Base-by-base conservation (phyloP, 257 asterid species). In the Marsdenia floribunda region DNA sequence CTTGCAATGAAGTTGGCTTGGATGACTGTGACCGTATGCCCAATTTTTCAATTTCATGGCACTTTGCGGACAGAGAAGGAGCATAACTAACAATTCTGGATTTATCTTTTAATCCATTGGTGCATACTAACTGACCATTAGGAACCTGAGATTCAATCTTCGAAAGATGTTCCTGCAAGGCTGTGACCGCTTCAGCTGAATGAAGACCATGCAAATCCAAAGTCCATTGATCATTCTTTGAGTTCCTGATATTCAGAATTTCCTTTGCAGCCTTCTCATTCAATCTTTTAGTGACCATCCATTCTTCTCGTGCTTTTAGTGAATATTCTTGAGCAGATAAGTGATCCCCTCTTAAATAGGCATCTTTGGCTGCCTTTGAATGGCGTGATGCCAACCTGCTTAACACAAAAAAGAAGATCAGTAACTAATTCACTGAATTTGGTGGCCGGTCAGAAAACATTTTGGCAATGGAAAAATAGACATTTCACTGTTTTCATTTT, bases 201-300 rank as follows among this genome's bases (percentile, higher is more conserved):
- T 94, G 97, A 77, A 94, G 96, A 78, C 99, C 99, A 85, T 94
- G 99, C 81, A 94, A 86, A 82, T 94, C 99, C 84, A 94, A 70
- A 73, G 90, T 89, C 96, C 96, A 90, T 35, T 46, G 33, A 80
- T 94, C 97, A 83, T 89, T 94, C 70, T 83, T 77, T 70, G 74
- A 29, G 75, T 94, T 94, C 85, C 90, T 87, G 71, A 83, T 22
- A 22, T 76, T 78, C 80, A 94, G 75, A 72, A 94, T 94, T 76
- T 89, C 93, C 80, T 74, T 86, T 71, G 99, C 97, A 46, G 99
- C 99, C 84, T 89, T 79, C 74, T 88, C 76, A 86, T 94, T 90
- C 44, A 94, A 88, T 78, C 84, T 86, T 77, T 88, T 82, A 29
- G 96, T 92, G 82, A 82, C 85, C 80, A 50, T 73, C 97, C 99